A percentile compares a stretch with the other conserved stretches of the same genome.
Evolutionary conservation across 805 yeast species (phyloP).

Genomic region (Saturnispora saitoi): DNA sequence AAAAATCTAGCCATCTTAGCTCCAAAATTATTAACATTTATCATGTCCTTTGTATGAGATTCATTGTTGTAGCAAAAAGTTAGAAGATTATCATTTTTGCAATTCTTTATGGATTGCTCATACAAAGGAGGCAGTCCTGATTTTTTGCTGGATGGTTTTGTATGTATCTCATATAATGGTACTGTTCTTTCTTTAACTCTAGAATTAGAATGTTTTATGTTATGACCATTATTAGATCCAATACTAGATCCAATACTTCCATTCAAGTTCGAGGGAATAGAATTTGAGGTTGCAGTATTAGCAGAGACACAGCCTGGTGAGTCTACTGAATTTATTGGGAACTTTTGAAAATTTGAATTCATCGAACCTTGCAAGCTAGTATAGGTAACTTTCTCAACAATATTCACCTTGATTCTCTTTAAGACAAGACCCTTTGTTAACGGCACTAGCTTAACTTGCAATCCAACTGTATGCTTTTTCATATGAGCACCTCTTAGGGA

Average conservation of each 20-base stretch:
- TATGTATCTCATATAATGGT: constrained; percentile 55
- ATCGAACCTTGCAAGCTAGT: constrained; percentile 26
- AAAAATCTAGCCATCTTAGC: constrained; percentile 17
- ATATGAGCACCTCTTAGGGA: constrained; percentile 28
- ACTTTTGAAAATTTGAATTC: background rate
- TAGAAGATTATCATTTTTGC: constrained; percentile 53
- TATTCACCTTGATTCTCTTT: constrained; percentile 56
- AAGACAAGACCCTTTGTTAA: constrained; percentile 51
- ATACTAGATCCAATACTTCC: too few species aligned
- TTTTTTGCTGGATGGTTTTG: constrained; percentile 28
- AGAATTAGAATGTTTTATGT: constrained; percentile 18
- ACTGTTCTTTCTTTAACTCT: constrained; percentile 44
- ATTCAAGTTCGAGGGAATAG: background rate
- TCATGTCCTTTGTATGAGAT: background rate
- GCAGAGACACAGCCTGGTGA: background rate
- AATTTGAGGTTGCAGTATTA: background rate
- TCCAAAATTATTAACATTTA: background rate
- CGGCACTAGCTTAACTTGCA: constrained; percentile 62
- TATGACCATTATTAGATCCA: background rate
- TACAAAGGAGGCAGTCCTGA: constrained; percentile 28
- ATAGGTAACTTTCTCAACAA: constrained; percentile 59
- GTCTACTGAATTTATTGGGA: background rate
- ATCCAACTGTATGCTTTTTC: constrained; percentile 27
- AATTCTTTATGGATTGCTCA: constrained; percentile 50
- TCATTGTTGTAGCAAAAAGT: constrained; percentile 43